phyloP scores from a whole-genome alignment of 495 filamentous ascomycete species.

The Bacidia gigantensis region DNA sequence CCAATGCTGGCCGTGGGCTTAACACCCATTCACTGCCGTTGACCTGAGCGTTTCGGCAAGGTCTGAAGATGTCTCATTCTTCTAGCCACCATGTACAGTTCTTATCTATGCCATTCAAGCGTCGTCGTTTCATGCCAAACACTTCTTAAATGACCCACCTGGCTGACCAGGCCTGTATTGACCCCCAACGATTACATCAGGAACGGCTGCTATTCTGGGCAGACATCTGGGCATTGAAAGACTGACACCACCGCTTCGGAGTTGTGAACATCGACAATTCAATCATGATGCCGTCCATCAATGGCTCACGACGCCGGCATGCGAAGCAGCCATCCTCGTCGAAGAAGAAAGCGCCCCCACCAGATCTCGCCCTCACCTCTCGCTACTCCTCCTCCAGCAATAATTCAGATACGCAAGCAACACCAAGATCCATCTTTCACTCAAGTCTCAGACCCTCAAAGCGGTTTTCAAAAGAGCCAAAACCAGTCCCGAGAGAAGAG shows the following conservation, averaged over 20 bases:
- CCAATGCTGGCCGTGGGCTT: too few species aligned
- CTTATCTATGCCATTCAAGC: not conserved
- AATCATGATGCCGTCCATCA: conserved; percentile 14
- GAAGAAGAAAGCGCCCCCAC: conserved; percentile 10
- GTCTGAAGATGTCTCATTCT: not conserved
- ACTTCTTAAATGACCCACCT: not conserved
- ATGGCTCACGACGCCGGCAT: conserved; percentile 9
- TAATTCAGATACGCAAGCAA: conserved; percentile 4
- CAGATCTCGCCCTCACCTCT: conserved; percentile 9
- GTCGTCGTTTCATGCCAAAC: not conserved
- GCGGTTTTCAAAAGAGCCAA: conserved; percentile 5
- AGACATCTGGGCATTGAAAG: not conserved
- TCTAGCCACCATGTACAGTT: not conserved
- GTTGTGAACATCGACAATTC: too few species aligned
- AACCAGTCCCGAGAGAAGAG: conserved; percentile 1
- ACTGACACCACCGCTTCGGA: not conserved
- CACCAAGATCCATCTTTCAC: conserved; percentile 6
- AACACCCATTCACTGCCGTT: not conserved
- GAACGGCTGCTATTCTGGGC: not conserved
- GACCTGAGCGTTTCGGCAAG: not conserved
- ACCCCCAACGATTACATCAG: not conserved
- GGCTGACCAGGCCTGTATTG: not conserved
- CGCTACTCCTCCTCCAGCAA: conserved; percentile 6
- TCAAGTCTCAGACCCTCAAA: conserved; percentile 13
- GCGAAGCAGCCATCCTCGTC: conserved; percentile 13